Conservation (phyloP, 768 basidiomycete genomes). For the Fomitopsis pulvina region DNA sequence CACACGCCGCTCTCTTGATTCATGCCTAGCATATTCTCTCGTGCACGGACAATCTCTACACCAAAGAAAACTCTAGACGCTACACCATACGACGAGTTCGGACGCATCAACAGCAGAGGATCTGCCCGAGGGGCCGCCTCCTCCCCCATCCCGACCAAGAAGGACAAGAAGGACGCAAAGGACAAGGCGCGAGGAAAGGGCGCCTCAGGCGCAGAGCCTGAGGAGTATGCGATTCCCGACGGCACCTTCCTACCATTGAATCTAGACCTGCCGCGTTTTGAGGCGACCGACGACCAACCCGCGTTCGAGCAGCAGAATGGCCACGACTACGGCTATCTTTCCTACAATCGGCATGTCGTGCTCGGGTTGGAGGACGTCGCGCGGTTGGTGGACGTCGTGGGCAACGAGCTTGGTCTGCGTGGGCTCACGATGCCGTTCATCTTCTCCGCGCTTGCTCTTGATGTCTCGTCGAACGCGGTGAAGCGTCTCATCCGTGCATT, state of each 20-base stretch:
- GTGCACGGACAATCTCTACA: slow-evolving; percentile 56
- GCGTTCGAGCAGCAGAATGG: slow-evolving; percentile 18
- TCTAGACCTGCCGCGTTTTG: slow-evolving; percentile 26
- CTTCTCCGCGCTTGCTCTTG: slow-evolving; percentile 84
- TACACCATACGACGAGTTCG: slow-evolving; percentile 55
- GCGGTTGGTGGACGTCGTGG: slow-evolving; percentile 63
- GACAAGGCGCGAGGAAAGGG: slow-evolving; percentile 35
- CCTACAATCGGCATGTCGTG: slow-evolving; percentile 65
- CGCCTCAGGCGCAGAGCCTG: slow-evolving; percentile 28
- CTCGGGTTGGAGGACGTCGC: slow-evolving; percentile 71
- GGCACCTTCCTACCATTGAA: slow-evolving; percentile 29
- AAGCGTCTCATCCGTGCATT: slow-evolving; percentile 77
- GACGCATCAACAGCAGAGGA: slow-evolving; percentile 44
- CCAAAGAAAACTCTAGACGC: slow-evolving; percentile 25
- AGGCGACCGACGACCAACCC: slow-evolving; percentile 14
- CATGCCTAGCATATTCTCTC: slow-evolving; percentile 75
- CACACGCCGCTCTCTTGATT: slow-evolving; percentile 22
- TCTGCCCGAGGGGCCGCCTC: slow-evolving; percentile 28
- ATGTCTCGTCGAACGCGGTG: slow-evolving; percentile 69
- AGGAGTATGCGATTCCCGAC: slow-evolving; percentile 27
- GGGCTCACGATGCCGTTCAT: slow-evolving; percentile 85
- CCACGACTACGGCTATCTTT: slow-evolving; percentile 67
- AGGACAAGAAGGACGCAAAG: slow-evolving; percentile 40
- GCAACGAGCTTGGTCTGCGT: slow-evolving; percentile 62
- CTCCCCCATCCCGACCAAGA: slow-evolving; percentile 24